phyloP scores from a whole-genome alignment of 768 basidiomycete genomes.

The Coprinellus aureogranulatus region DNA sequence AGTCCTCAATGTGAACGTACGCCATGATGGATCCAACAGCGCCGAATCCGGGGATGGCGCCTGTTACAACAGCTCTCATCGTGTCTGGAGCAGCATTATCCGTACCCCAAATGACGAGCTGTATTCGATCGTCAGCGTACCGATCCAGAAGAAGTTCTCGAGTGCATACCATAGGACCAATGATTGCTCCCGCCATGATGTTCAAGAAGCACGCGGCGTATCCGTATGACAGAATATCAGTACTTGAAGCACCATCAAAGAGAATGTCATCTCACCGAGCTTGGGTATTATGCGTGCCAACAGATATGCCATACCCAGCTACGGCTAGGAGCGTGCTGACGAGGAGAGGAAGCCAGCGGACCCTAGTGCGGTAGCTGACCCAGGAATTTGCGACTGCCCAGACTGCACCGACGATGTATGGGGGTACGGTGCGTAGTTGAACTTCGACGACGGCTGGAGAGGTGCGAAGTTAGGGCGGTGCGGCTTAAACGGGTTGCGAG shows the following conservation, averaged over 20 bases:
- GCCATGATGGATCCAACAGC: conserved; percentile 45
- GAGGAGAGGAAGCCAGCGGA: conserved; percentile 36
- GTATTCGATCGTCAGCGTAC: neutral
- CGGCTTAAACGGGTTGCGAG: neutral
- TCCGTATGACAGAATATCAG: too few species aligned
- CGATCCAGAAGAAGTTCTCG: neutral
- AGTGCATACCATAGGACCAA: conserved; percentile 32
- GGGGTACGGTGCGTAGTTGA: conserved; percentile 50
- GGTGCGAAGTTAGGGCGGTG: neutral
- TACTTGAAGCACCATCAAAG: too few species aligned
- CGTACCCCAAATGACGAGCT: conserved; percentile 45
- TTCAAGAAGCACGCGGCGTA: conserved; percentile 49
- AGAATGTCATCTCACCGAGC: conserved; percentile 23
- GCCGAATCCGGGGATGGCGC: conserved; percentile 44
- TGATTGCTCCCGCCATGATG: conserved; percentile 36
- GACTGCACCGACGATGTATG: conserved; percentile 39
- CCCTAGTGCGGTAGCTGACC: conserved; percentile 33
- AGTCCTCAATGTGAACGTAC: too few species aligned
- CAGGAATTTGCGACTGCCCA: conserved; percentile 38
- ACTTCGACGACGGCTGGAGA: conserved; percentile 39
- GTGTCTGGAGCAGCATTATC: conserved; percentile 52
- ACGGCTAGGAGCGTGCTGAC: conserved; percentile 30
- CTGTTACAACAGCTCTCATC: conserved; percentile 43
- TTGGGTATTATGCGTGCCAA: conserved; percentile 39
- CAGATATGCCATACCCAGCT: conserved; percentile 42